Evolutionary conservation across 192 early-diverging fungal genomes (phyloP).

Genomic region (Funneliformis geosporum): DNA sequence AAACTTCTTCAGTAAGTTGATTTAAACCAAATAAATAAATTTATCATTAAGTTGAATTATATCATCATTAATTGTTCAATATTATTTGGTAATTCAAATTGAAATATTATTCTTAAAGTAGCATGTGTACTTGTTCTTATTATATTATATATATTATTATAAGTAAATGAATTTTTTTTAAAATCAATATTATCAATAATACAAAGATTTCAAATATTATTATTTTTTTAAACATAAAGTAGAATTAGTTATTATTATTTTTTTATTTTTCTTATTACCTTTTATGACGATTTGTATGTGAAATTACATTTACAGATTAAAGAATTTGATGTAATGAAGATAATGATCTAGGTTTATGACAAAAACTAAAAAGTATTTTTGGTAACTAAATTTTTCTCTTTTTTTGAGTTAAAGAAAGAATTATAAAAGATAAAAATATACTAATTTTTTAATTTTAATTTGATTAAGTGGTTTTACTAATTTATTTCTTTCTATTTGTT

Average conservation of each 20-base stretch:
- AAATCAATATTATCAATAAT: constrained; percentile 29
- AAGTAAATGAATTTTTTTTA: background rate
- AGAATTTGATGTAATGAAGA: background rate
- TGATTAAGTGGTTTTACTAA: background rate
- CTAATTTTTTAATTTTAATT: background rate
- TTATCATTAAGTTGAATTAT: background rate
- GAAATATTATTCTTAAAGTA: background rate
- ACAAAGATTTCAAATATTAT: constrained; percentile 11
- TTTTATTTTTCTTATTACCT: background rate
- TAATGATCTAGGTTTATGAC: constrained; percentile 1
- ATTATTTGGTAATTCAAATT: background rate
- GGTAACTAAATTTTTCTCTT: background rate
- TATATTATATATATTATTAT: constrained; percentile 5
- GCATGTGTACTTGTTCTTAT: background rate
- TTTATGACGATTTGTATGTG: background rate
- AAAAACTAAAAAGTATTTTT: background rate
- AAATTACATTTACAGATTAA: background rate
- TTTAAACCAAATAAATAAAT: background rate
- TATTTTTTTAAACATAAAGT: background rate
- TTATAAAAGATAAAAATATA: background rate
- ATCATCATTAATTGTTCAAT: background rate
- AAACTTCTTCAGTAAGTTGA: background rate
- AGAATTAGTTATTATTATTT: background rate
- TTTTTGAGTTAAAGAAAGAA: background rate
- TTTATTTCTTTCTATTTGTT: background rate